Conservation (phyloP, 495 filamentous ascomycete genomes). For the Podospora pseudocomata region DNA sequence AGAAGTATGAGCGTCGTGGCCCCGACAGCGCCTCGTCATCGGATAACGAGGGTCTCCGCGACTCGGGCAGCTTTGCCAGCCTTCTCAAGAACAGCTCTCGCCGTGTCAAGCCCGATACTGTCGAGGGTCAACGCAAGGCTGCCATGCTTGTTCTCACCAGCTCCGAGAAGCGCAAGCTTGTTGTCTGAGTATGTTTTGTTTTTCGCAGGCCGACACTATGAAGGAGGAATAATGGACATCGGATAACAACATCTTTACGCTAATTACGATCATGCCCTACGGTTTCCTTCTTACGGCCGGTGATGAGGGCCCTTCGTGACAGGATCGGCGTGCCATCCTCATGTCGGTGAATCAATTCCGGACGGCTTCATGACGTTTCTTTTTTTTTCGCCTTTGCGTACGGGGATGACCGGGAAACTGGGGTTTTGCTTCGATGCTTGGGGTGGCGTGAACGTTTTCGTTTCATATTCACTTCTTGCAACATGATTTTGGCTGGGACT, state of each 20-base stretch:
- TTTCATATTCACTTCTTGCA: slow-evolving; percentile 2
- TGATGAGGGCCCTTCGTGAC: slow-evolving; percentile 1
- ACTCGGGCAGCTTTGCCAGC: slow-evolving; percentile 50
- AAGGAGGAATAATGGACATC: slow-evolving; percentile 5
- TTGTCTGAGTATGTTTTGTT: slow-evolving; percentile 14
- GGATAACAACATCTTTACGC: slow-evolving; percentile 26
- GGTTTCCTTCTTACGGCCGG: slow-evolving; percentile 19
- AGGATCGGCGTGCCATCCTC: slow-evolving; percentile 13
- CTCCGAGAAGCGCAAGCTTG: slow-evolving; percentile 80
- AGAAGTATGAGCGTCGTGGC: slow-evolving; percentile 59
- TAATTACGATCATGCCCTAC: slow-evolving; percentile 39
- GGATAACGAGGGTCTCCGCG: slow-evolving; percentile 37
- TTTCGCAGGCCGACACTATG: neutral
- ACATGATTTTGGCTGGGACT: neutral
- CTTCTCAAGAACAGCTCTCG: slow-evolving; percentile 55
- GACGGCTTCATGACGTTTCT: slow-evolving; percentile 26
- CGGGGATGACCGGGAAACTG: slow-evolving; percentile 21
- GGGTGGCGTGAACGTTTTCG: neutral
- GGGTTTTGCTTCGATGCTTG: slow-evolving; percentile 6
- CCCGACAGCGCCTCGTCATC: slow-evolving; percentile 57
- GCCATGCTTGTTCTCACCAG: slow-evolving; percentile 83
- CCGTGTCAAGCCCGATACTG: slow-evolving; percentile 40
- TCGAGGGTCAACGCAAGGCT: slow-evolving; percentile 68
- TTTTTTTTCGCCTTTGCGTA: slow-evolving; percentile 15
- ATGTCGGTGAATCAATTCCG: slow-evolving; percentile 1